These are phyloP conservation scores for Cardamine occulta DNA, from an alignment of 345 rosid genomes.

Conservation along the genomic window DNA sequence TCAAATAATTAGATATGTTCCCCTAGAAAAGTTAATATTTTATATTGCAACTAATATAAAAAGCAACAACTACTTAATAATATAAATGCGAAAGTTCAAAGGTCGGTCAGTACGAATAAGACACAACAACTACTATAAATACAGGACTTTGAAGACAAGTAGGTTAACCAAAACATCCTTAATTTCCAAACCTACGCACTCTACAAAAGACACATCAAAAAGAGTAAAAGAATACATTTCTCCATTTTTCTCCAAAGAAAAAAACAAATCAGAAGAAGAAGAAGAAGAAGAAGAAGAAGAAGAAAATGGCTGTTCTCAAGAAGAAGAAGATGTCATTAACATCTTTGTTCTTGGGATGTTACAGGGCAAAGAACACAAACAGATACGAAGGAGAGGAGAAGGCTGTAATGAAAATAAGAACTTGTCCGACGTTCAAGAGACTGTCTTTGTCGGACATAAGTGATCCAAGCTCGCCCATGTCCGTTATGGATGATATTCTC, in stretches of 20 bases:
- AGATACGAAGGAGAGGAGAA: slow-evolving; percentile 31
- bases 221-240: slow-evolving; percentile 6
- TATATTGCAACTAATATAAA: neutral
- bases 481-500: slow-evolving; percentile 57
- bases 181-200: slow-evolving; percentile 39
- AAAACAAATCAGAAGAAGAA: slow-evolving; percentile 34
- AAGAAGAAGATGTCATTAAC: slow-evolving; percentile 51
- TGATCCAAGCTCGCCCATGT: slow-evolving; percentile 59
- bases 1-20: neutral
- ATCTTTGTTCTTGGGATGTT: slow-evolving; percentile 55
- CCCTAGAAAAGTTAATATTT: neutral
- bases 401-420: slow-evolving; percentile 44
- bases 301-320: slow-evolving; percentile 35
- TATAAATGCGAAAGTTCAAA: slow-evolving; percentile 17
- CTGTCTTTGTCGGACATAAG: slow-evolving; percentile 61
- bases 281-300: slow-evolving; percentile 50
- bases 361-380: slow-evolving; percentile 35
- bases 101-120: slow-evolving; percentile 36
- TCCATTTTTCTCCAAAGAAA: neutral
- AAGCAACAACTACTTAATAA: neutral
- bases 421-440: slow-evolving; percentile 46
- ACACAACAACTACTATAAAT: slow-evolving; percentile 42
- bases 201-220: slow-evolving; percentile 33
- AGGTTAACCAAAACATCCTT: slow-evolving; percentile 45
- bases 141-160: slow-evolving; percentile 45